Evolutionary conservation across 2,329 filamentous ascomycete species (phyloP), one percentile per base, ranked within the genome.

Genomic region (Colletotrichum shisoi): DNA sequence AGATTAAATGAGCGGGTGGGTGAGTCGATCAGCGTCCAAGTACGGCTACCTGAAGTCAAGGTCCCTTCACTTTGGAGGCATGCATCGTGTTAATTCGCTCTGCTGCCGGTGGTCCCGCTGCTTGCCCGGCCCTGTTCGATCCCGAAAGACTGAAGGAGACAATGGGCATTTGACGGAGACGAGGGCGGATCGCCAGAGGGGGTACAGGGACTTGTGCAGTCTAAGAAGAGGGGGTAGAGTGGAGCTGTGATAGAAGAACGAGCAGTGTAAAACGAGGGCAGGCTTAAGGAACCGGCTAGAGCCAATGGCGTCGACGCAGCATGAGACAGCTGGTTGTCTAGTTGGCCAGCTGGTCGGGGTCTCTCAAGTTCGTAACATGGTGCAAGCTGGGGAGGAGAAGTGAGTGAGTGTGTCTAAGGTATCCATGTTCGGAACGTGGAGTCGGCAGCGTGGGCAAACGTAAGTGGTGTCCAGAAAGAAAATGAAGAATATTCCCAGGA

Each of bases 381-480:
- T 8, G 17, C 15, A 9, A 37, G 37, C 37, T 17, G 15, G 21
- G 37, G 51, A 37, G 45, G 45, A 31, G 37, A 24, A 39, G 44
- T n/a, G 37, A 39, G 44, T n/a, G 37, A 45, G 46, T 60, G 62
- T 60, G 64, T 64, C 54, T 39, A 64, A 39, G 42, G n/a, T 64
- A 64, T 59, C 61, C 64, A 54, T 67, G 54, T 54, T 24, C 34
- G 34, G 40, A 64, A 60, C 64, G 64, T 67, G 64, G 64, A 67
- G 64, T 64, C 31, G 48, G 9, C n/a, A 44, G 49, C 54, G 59
- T 64, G 54, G 49, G 46, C 53, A 59, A 34, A 44, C 54, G 61
- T 45, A 56, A 48, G 48, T 64, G 56, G 37, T 59, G 44, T 53
- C 64, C 61, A 19, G 37, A 40, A 45, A 24, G 48, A 67, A 67